Conservation (phyloP, 2,329 filamentous ascomycete species). For the Cryoendolithus antarcticus region DNA sequence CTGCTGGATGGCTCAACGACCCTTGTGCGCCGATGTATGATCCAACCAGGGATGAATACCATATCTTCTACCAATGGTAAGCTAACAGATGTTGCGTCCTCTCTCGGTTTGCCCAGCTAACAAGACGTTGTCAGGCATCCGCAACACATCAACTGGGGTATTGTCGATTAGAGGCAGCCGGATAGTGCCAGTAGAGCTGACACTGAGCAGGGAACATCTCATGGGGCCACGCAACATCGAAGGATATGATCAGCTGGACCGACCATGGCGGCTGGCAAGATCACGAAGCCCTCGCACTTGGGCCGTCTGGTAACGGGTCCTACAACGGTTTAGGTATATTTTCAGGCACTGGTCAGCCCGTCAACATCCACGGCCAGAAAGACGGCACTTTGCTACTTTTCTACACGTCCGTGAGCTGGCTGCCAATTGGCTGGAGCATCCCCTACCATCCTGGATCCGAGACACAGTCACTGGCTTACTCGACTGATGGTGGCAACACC, state of each 20-base stretch:
- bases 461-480: conserved; percentile 33
- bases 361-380: conserved; percentile 34
- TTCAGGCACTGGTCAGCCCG: conserved; percentile 38
- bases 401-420: conserved; percentile 35
- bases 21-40: conserved; percentile 41
- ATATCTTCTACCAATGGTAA: conserved; percentile 41
- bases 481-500: conserved; percentile 34
- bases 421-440: conserved; percentile 35
- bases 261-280: conserved; percentile 36
- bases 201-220: conserved; percentile 26
- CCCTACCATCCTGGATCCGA: conserved; percentile 34
- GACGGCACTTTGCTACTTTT: conserved; percentile 35
- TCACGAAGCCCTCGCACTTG: conserved; percentile 27
- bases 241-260: conserved; percentile 32
- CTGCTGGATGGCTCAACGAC: conserved; percentile 39
- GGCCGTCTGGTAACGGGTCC: conserved; percentile 27
- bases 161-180: too few relatives aligned
- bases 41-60: conserved; percentile 35
- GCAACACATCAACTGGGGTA: conserved; percentile 36
- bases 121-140: conserved; percentile 19
- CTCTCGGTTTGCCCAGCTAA: too few relatives aligned
- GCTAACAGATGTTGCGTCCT: too few relatives aligned
- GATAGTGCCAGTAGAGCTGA: too few relatives aligned
- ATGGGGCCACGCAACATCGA: conserved; percentile 42
- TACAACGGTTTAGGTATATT: conserved; percentile 43